Base-by-base conservation (phyloP, 192 early-diverging fungal species). In the Jimgerdemannia flammicorona region DNA sequence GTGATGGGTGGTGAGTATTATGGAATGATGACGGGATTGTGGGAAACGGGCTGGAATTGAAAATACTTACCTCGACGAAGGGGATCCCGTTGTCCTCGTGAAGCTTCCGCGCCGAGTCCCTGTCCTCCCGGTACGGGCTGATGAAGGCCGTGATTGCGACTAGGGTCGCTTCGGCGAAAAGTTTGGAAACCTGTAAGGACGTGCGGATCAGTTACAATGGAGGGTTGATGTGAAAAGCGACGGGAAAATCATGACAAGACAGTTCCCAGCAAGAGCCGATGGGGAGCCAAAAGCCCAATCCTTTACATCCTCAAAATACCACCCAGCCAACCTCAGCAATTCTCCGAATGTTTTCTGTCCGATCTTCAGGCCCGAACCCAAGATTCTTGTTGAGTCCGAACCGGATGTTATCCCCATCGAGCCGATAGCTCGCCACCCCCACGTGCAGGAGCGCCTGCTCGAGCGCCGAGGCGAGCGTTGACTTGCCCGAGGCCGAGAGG, bases 331-430 rank as follows among this genome's bases (percentile, higher is more conserved):
- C 93, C 78, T 98, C 96, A 10, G 93, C 89, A 79, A 98, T 96
- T 67, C 96, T 89, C 44, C 96, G 92, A 82, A 98, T 98, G 89
- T 98, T 98, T 79, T 98, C 96, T 2, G 91, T 91, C 69, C 96
- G 91, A 75, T 96, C 96, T 66, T 92, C 91, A 66, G 93, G 93
- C 69, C 93, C 93, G 77, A 96, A 98, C 41, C 95, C 94, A 39
- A 98, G 85, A 80, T 96, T 93, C 85, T 96, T 97, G 89, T 98
- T 98, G 64, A 98, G 83, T 40, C 96, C 96, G 76, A 98, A 98
- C n/a, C 96, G 92, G 69, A 98, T 93, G 84, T 98, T 98, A 86
- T 98, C 96, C 63, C 96, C 96, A 77, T 98, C 96, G 71, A 98
- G 89, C 39, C 96, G 92, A 83, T 98, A 98, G 41, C 91, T 90